Evolutionary conservation across 1,139 yeast species (phyloP), one percentile per base, ranked within the genome.

Genomic region (Zygoascus hellenicus): DNA sequence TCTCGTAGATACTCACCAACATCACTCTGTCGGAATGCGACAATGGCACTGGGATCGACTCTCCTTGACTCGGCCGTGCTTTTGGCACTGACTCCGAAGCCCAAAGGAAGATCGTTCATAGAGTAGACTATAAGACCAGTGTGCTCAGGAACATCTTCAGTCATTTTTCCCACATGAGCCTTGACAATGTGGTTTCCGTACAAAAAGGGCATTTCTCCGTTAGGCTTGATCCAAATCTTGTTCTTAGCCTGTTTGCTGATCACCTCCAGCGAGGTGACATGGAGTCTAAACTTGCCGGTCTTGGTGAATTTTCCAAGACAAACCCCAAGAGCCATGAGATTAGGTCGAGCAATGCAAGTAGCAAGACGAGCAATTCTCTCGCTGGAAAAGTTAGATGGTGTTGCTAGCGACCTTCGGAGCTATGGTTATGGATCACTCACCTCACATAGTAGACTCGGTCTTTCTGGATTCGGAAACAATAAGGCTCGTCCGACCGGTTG

Each of bases 1-100:
- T 94, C 98, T 76, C 99, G 88, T 64, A 92, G 76, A 63, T 89
- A 92, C 69, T 92, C 99, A 56, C 99, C 99, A 58, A 92, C 89
- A 72, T 92, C 99, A 57, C 95, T 86, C 67, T 92, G 99, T 76
- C 98, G 82, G 67, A 87, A 92, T 9, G 95, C 95, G 13, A 90
- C 96, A 45, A 92, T 90, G 36, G 83, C 95, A 22, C 95, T 92
- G 45, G 98, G 98, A 64, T 86, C 95, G 57, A 89, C 72, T 62
- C 81, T 80, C 66, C 94, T 80, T 17, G 94, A 81, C 63, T 90
- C 98, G 40, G 80, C 75, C n/a, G 97, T 89, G 29, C 95, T 80
- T 66, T 88, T 90, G 38, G 98, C 90, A 62, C 92, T 79, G 11
- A 92, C 95, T 50, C 98, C 99, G 60, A 92, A 94, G 0, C 99